These are phyloP conservation scores for Glycyrrhiza uralensis DNA, from an alignment of 306 rosid species.

Conservation along the genomic window DNA sequence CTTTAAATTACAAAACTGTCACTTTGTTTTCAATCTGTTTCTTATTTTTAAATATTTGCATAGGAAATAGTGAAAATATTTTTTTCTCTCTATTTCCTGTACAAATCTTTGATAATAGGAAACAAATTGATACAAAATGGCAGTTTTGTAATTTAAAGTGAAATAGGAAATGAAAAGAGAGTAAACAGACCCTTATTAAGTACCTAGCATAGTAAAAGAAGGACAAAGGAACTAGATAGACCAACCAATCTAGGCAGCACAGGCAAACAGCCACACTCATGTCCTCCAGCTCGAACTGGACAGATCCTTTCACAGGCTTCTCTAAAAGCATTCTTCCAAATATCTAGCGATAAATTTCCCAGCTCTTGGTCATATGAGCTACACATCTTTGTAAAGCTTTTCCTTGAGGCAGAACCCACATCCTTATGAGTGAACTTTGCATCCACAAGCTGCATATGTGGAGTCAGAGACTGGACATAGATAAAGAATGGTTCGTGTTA, in stretches of 20 bases:
- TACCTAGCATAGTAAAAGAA: not conserved
- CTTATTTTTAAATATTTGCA: too few relatives aligned
- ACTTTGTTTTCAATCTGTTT: too few relatives aligned
- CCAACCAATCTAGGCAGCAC: constrained; percentile 80
- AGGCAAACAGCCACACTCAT: constrained; percentile 95
- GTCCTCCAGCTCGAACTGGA: constrained; percentile 92
- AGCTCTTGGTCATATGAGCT: constrained; percentile 60
- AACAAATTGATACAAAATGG: too few relatives aligned
- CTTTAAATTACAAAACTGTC: too few relatives aligned
- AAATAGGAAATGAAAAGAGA: too few relatives aligned
- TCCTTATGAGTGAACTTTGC: constrained; percentile 37
- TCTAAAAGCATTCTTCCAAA: constrained; percentile 89
- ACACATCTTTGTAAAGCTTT: constrained; percentile 43
- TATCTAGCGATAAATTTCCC: constrained; percentile 66
- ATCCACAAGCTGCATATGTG: constrained; percentile 75
- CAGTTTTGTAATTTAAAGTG: too few relatives aligned
- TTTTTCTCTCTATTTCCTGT: too few relatives aligned
- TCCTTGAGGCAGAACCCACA: constrained; percentile 37
- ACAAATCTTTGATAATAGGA: too few relatives aligned
- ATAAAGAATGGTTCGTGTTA: constrained; percentile 20
- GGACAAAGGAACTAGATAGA: constrained; percentile 10
- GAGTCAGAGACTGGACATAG: constrained; percentile 76
- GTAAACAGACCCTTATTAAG: too few relatives aligned
- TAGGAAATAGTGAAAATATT: too few relatives aligned
- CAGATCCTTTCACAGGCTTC: constrained; percentile 90